Evolutionary conservation across 331 rosid species (phyloP), one percentile per base, ranked within the genome.

Genomic region (Quercus tomentella): DNA sequence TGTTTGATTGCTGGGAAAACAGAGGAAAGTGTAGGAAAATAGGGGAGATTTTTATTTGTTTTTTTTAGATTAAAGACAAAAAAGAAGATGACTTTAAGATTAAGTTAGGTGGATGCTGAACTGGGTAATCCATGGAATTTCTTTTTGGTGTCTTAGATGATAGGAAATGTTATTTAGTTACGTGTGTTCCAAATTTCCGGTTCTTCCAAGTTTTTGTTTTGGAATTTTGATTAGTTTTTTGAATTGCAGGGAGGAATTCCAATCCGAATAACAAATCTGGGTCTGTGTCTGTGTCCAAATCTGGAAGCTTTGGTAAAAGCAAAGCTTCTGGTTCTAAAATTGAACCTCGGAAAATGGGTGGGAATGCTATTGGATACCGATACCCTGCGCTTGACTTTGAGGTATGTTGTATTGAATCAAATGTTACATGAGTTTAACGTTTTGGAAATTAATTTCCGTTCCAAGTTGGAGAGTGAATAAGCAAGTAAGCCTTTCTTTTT

Each of bases 211-310:
- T 10, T 77, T 70, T 58, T 56, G 49, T 41, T 79, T 83, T 84
- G 74, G 67, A 76, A 68, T 75, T 86, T 70, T 31, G 54, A 77
- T 72, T 63, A 65, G 16, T 43, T 78, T 73, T 49, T 73, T 49
- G 72, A 75, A 37, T 81, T 88, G 78, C 91, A 91, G 99, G 97
- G 74, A 91, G 85, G 77, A 85, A 77, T 51, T 77, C 77, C 20
- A 73, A 79, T 67, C 62, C 74, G 43, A 80, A 71, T 56, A 81
- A 78, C 56, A 87, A 81, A 79, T 80, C 90, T 31, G 85, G 85
- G 28, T 67, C 72, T 67, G 52, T 21, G 28, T 67, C 72, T 67
- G 72, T 11, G 72, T 63, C 85, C 4, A 86, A 86, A 60, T 84
- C 88, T 35, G 87, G 82, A 72, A 87, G 68, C 72, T 60, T 69